Base-by-base conservation (phyloP, 1,284 basidiomycete species). In the Coniferiporia sulphurascens region DNA sequence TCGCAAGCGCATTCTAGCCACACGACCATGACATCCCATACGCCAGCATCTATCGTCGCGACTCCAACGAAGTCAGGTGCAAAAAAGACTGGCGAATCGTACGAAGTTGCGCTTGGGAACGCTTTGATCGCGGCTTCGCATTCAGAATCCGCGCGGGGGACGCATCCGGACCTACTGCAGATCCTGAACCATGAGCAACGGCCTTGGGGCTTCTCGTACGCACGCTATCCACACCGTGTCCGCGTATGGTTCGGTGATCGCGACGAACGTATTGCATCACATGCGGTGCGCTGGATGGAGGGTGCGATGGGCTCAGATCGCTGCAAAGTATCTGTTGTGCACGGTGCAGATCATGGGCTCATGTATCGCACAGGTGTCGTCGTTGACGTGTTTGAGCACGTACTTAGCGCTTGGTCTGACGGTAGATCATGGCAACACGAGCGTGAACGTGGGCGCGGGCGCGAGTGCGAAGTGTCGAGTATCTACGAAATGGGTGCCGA, bases 91-190 rank as follows among this genome's bases (percentile, higher is more conserved):
- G 69, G 65, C 49, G 75, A 67, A 65, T 71, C 77, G 53, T 86
- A 86, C 68, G 87, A 91, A 66, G 84, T 81, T n/a, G 78, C 84
- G 5, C 77, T 91, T 13, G 89, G 86, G 35, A 91, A 91, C 62
- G 94, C 93, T 1, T 79, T 99, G 36, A 86, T 96, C 54, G 91
- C 92, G 48, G 96, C 96, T 0, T 96, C 93, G 4, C 95, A 98
- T 70, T 90, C 95, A 1, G 96, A 98, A 71, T 94, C 92, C 15
- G 83, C 93, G 17, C 88, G 87, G 63, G 96, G 96, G 46, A 91
- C 90, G 1, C 93, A 96, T 63, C 84, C 87, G 49, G 96, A 99
- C 73, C 82, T 99, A 7, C 72, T 98, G 60, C 87, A 92, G 66
- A 94, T 98, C 68, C 79, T 98, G 38, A 93, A 95, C 64, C 89